These are phyloP conservation scores for Yamadazyma akitaensis DNA, from an alignment of 805 yeast species.

Conservation along the genomic window DNA sequence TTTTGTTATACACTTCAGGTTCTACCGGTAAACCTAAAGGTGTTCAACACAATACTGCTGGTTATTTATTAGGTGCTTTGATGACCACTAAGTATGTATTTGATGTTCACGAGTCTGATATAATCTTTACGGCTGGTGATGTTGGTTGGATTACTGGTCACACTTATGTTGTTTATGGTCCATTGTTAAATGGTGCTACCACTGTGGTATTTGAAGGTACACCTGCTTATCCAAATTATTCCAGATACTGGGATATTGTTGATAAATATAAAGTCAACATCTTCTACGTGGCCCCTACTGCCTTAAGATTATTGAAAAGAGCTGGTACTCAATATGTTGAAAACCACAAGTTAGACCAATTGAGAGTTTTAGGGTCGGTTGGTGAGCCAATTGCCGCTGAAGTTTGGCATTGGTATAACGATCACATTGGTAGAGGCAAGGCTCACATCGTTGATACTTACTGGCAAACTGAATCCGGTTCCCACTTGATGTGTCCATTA, in stretches of 20 bases:
- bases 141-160: slow-evolving; percentile 93
- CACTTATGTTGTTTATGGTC: slow-evolving; percentile 80
- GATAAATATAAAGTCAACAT: slow-evolving; percentile 70
- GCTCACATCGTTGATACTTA: slow-evolving; percentile 78
- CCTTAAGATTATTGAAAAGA: slow-evolving; percentile 69
- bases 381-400: slow-evolving; percentile 87
- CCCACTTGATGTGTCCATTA: slow-evolving; percentile 73
- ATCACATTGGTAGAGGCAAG: slow-evolving; percentile 64
- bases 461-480: slow-evolving; percentile 89
- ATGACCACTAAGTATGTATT: slow-evolving; percentile 72
- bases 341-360: slow-evolving; percentile 57
- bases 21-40: slow-evolving; percentile 91
- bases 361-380: slow-evolving; percentile 75
- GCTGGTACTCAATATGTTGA: slow-evolving; percentile 65
- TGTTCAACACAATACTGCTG: slow-evolving; percentile 78
- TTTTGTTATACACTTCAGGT: slow-evolving; percentile 92
- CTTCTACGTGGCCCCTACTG: slow-evolving; percentile 84
- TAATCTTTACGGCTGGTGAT: slow-evolving; percentile 83
- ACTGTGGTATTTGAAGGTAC: slow-evolving; percentile 84
- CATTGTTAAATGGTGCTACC: slow-evolving; percentile 71
- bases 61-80: slow-evolving; percentile 71
- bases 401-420: slow-evolving; percentile 84
- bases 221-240: slow-evolving; percentile 78
- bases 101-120: slow-evolving; percentile 72
- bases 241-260: slow-evolving; percentile 78